These are phyloP conservation scores for Phytopythium montanum DNA, from an alignment of 352 stramenopile species.

Conservation along the genomic window DNA sequence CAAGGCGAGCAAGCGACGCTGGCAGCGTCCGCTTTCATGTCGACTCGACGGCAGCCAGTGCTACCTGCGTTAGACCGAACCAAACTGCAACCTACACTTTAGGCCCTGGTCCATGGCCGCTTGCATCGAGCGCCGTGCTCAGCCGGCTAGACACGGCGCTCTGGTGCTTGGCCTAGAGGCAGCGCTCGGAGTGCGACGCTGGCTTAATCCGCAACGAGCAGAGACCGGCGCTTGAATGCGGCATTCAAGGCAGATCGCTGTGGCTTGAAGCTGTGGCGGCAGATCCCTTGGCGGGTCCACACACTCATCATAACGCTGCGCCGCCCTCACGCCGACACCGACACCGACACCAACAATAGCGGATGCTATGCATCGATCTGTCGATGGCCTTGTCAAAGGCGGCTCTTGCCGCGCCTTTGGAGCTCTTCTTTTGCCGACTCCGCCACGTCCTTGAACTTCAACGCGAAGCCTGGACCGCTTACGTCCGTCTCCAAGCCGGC, in stretches of 20 bases:
- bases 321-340: neutral
- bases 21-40: too few relatives aligned
- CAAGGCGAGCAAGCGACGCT: neutral
- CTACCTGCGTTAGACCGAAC: too few relatives aligned
- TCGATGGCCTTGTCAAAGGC: too few relatives aligned
- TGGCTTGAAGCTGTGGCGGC: conserved; percentile 1
- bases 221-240: too few relatives aligned
- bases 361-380: too few relatives aligned
- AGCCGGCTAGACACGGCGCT: too few relatives aligned
- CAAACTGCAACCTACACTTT: too few relatives aligned
- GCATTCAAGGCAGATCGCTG: too few relatives aligned
- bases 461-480: neutral
- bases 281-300: neutral
- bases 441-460: conserved; percentile 8
- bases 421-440: neutral
- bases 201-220: neutral
- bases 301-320: conserved; percentile 2
- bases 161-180: conserved; percentile 1
- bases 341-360: too few relatives aligned
- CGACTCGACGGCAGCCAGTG: too few relatives aligned
- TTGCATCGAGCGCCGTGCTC: too few relatives aligned
- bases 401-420: neutral
- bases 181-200: neutral
- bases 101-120: too few relatives aligned
- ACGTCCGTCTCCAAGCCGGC: neutral